Evolutionary conservation across 1,284 basidiomycete species (phyloP).

Genomic region (Malassezia cuniculi): DNA sequence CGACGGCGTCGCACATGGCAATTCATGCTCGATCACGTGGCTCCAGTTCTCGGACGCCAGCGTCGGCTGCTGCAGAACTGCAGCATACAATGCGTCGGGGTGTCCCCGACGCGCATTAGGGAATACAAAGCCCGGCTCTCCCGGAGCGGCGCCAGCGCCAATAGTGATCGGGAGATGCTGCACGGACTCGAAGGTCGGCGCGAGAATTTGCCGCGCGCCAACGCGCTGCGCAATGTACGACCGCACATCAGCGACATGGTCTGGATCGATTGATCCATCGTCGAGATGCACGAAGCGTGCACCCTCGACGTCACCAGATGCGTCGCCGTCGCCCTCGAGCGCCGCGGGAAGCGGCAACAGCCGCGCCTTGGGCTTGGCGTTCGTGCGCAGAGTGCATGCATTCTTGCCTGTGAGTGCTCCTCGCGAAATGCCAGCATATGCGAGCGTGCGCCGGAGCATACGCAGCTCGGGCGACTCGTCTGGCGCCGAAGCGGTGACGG

Average conservation of each 20-base stretch:
- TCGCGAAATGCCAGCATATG: slow-evolving; percentile 10
- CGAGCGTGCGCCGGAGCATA: slow-evolving; percentile 10
- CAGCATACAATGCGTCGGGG: slow-evolving; percentile 18
- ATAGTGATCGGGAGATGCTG: slow-evolving; percentile 12
- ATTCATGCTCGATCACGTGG: slow-evolving; percentile 3
- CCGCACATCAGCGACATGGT: slow-evolving; percentile 21
- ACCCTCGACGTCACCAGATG: not conserved
- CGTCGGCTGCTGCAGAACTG: slow-evolving; percentile 1
- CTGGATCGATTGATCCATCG: slow-evolving; percentile 27
- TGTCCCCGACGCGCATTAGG: slow-evolving; percentile 5
- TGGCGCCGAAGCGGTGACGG: not conserved
- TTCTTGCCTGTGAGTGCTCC: slow-evolving; percentile 11
- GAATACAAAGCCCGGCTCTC: slow-evolving; percentile 8
- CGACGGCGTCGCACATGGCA: slow-evolving; percentile 6
- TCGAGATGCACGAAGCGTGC: slow-evolving; percentile 18
- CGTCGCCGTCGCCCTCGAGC: slow-evolving; percentile 14
- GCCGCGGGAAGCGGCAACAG: slow-evolving; percentile 6
- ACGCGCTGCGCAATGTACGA: slow-evolving; percentile 21
- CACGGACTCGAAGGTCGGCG: slow-evolving; percentile 27
- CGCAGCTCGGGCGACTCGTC: slow-evolving; percentile 1
- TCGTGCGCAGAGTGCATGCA: slow-evolving; percentile 7
- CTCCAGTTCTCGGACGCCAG: slow-evolving; percentile 10
- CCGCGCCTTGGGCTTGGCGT: slow-evolving; percentile 13
- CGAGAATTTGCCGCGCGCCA: slow-evolving; percentile 13
- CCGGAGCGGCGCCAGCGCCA: not conserved